phyloP scores from a whole-genome alignment of 2,329 filamentous ascomycete species.

The Akanthomyces lecanii region DNA sequence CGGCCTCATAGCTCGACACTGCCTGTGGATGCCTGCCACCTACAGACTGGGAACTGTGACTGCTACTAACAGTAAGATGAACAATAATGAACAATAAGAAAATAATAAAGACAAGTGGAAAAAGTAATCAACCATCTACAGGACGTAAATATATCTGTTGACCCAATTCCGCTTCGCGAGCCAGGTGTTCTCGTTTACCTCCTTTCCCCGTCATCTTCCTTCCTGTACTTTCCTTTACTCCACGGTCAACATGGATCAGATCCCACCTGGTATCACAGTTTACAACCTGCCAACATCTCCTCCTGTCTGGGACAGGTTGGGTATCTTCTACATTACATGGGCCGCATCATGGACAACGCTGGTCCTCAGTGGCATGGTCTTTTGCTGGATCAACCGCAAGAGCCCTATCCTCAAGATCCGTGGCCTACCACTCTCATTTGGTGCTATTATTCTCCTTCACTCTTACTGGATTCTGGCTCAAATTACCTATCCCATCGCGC shows the following conservation, averaged over 20 bases:
- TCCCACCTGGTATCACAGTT: slow-evolving; percentile 22
- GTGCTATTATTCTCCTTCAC: slow-evolving; percentile 35
- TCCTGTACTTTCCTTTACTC: neutral
- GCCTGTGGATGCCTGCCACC: neutral
- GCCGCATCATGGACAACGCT: slow-evolving; percentile 26
- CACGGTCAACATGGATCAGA: slow-evolving; percentile 7
- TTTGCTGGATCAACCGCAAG: slow-evolving; percentile 31
- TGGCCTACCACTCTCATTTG: slow-evolving; percentile 32
- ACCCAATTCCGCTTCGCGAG: neutral
- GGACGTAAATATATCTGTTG: neutral
- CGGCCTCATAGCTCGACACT: neutral
- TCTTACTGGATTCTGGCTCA: slow-evolving; percentile 39
- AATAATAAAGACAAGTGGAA: neutral
- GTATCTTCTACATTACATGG: slow-evolving; percentile 29
- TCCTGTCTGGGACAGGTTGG: slow-evolving; percentile 26
- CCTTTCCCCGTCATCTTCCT: neutral
- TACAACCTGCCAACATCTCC: slow-evolving; percentile 28
- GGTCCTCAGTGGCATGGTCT: slow-evolving; percentile 32
- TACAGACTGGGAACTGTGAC: neutral
- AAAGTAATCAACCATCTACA: neutral
- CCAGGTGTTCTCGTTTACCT: too few relatives aligned
- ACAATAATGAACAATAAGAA: neutral
- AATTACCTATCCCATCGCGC: slow-evolving; percentile 39
- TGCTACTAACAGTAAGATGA: neutral
- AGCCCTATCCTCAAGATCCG: slow-evolving; percentile 37